Conservation (phyloP, 1,139 yeast genomes). For the Pichia sp. region DNA sequence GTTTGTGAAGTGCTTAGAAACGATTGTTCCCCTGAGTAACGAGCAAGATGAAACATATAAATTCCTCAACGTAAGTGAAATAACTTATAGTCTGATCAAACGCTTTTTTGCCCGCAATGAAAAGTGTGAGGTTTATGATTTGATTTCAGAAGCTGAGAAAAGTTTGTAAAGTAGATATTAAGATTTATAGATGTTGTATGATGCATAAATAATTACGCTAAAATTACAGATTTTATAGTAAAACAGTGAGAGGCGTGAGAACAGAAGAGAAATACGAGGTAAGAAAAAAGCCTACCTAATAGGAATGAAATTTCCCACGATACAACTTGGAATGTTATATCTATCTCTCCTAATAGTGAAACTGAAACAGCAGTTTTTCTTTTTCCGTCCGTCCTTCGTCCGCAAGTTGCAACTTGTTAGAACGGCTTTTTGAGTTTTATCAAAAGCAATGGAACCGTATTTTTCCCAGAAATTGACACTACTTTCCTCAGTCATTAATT, state of each 20-base stretch:
- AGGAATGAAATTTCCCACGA: slow-evolving; percentile 94
- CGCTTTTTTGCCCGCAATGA: slow-evolving; percentile 24
- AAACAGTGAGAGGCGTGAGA: background rate
- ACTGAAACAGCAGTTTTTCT: slow-evolving; percentile 88
- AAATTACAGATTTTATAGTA: background rate
- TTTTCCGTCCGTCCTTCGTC: slow-evolving; percentile 75
- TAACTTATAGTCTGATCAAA: slow-evolving; percentile 28
- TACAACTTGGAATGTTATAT: slow-evolving; percentile 93
- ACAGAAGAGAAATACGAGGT: too few relatives aligned
- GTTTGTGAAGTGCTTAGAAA: slow-evolving; percentile 30
- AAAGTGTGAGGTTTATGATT: slow-evolving; percentile 15
- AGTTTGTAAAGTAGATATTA: background rate
- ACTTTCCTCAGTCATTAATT: slow-evolving; percentile 92
- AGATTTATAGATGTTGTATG: background rate
- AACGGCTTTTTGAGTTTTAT: slow-evolving; percentile 92
- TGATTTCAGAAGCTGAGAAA: slow-evolving; percentile 13
- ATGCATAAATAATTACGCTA: background rate
- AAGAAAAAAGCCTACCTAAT: slow-evolving; percentile 34
- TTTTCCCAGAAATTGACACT: slow-evolving; percentile 99
- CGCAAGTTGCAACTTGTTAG: slow-evolving; percentile 85
- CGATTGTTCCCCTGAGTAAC: slow-evolving; percentile 4
- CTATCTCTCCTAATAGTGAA: slow-evolving; percentile 91
- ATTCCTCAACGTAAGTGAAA: slow-evolving; percentile 30
- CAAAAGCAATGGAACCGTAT: slow-evolving; percentile 94
- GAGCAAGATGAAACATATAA: slow-evolving; percentile 12